A percentile compares a stretch with the other conserved stretches of the same genome.
Evolutionary conservation across 2,329 filamentous ascomycete genomes (phyloP).

Genomic region (Botryosphaeria agaves): DNA sequence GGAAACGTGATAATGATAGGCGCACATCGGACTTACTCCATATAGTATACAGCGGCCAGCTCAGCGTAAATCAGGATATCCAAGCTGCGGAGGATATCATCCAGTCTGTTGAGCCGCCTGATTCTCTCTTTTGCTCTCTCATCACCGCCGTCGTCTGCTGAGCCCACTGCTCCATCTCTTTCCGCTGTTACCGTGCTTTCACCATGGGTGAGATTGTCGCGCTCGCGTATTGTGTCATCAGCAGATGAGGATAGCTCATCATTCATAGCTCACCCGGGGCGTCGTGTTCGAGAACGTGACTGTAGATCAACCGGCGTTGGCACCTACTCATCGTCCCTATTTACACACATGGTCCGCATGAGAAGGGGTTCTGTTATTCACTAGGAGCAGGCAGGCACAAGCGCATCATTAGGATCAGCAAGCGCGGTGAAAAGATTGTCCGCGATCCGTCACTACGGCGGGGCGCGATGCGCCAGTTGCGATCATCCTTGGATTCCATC

Average conservation of each 20-base stretch:
- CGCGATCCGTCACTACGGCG: too few relatives aligned
- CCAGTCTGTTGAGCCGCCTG: conserved; percentile 30
- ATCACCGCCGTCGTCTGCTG: conserved; percentile 8
- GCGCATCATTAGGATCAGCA: too few relatives aligned
- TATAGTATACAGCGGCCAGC: conserved; percentile 43
- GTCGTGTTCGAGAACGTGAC: too few relatives aligned
- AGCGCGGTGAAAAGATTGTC: too few relatives aligned
- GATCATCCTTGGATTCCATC: too few relatives aligned
- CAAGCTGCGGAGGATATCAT: conserved; percentile 37
- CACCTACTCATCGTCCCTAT: too few relatives aligned
- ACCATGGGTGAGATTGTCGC: conserved; percentile 3
- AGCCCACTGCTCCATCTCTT: conserved; percentile 5
- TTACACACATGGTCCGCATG: too few relatives aligned
- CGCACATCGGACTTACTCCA: conserved; percentile 32
- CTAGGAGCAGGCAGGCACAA: too few relatives aligned
- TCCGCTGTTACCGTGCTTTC: conserved; percentile 1
- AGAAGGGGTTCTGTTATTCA: too few relatives aligned
- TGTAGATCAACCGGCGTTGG: too few relatives aligned
- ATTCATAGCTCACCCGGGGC: conserved; percentile 20
- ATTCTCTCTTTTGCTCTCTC: conserved; percentile 16
- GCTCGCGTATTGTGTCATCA: conserved; percentile 5
- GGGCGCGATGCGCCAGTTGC: too few relatives aligned
- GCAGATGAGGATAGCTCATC: conserved; percentile 17
- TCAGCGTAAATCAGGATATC: conserved; percentile 44
- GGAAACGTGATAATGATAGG: background rate